Conservation (phyloP, 768 basidiomycete species). For the Boletus sensibilis region DNA sequence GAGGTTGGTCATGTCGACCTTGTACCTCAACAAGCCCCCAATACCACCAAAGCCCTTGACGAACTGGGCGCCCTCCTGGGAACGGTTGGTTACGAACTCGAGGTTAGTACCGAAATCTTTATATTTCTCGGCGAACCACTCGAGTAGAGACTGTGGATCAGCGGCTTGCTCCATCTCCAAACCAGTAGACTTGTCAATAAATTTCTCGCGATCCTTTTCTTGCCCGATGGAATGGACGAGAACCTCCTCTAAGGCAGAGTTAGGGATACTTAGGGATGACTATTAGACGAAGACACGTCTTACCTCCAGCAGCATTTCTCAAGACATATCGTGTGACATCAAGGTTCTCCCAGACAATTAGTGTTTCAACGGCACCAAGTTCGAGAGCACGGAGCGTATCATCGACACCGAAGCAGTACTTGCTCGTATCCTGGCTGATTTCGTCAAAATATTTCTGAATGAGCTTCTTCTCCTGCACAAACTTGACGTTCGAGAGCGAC, state of each 20-base stretch:
- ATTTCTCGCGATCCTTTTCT: slow-evolving; percentile 93
- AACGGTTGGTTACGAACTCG: slow-evolving; percentile 94
- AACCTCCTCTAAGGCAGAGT: slow-evolving; percentile 63
- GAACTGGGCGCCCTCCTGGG: slow-evolving; percentile 97
- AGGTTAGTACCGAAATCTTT: slow-evolving; percentile 95
- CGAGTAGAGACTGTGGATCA: slow-evolving; percentile 86
- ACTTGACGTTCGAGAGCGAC: slow-evolving; percentile 96
- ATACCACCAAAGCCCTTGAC: slow-evolving; percentile 99
- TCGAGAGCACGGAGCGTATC: slow-evolving; percentile 97
- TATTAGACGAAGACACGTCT: slow-evolving; percentile 14
- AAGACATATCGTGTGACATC: slow-evolving; percentile 86
- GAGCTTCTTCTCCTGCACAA: slow-evolving; percentile 97
- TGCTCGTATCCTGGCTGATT: slow-evolving; percentile 95
- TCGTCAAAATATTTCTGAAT: slow-evolving; percentile 99
- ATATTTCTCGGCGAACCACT: slow-evolving; percentile 99
- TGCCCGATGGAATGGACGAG: slow-evolving; percentile 80
- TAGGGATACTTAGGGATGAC: neutral
- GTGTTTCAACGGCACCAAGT: slow-evolving; percentile 92
- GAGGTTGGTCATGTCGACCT: slow-evolving; percentile 91
- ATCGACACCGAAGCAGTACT: slow-evolving; percentile 96
- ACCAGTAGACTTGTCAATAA: slow-evolving; percentile 91
- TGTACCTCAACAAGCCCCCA: slow-evolving; percentile 93
- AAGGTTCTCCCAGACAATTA: slow-evolving; percentile 98
- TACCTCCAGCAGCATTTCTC: slow-evolving; percentile 90
- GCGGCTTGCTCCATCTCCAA: slow-evolving; percentile 88